Evolutionary conservation across 169 alveolate genomes (phyloP), one percentile per base, ranked within the genome.

Genomic region (Plasmodium yoelii): DNA sequence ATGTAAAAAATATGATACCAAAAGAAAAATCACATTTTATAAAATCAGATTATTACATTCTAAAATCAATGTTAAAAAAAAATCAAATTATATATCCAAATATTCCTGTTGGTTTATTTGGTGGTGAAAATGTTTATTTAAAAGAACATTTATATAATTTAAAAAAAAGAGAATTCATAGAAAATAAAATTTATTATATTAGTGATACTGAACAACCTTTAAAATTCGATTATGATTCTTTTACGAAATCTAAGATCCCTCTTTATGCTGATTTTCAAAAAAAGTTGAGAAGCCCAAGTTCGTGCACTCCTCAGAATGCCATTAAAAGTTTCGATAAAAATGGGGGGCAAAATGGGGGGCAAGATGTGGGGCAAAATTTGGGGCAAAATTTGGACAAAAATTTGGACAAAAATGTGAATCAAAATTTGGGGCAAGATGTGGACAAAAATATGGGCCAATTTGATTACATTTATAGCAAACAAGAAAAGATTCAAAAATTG

Each of bases 11-110:
- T 65, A 80, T 67, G 80, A 80, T 80, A 67, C 90, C 90, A 4
- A 80, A 60, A 18, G 90, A 80, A 60, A 80, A 67, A 80, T 46
- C 72, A 0, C 84, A 80, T 49, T 80, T 80, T 15, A 5, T 56
- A 8, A 80, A 80, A 28, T 80, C 90, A 2, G 67, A 61, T 44
- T 80, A 80, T 42, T 80, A 80, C 42, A 80, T 67, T 18, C 22
- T 80, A 53, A 67, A 47, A 55, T 80, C 90, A 1, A 67, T 80
- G 82, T 12, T 80, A 70, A 80, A 67, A 59, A 80, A 67, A 28
- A 80, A 80, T 19, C 90, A 80, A 70, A 82, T 80, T 46, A 80
- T 80, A 34, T 67, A 80, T 56, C 90, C 90, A 26, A 80, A 64
- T 44, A 34, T 7, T 26, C 73, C 80, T 13, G 90, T 80, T 42